phyloP scores from a whole-genome alignment of 2,329 filamentous ascomycete species.

The Akanthomyces dipterigenus region DNA sequence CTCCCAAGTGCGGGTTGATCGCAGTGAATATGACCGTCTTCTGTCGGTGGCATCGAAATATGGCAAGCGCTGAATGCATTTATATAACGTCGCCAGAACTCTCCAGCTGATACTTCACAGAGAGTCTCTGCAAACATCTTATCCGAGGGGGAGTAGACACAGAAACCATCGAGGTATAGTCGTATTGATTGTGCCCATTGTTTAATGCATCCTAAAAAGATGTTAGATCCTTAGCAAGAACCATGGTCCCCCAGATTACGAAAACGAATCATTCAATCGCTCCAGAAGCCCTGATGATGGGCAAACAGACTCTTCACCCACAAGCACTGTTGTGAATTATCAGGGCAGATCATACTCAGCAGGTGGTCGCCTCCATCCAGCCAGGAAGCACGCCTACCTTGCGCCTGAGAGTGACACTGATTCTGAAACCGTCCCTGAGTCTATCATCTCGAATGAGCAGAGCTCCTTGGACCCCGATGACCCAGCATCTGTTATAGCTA shows the following conservation, averaged over 20 bases:
- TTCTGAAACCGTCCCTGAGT: background rate
- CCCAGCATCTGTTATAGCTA: conserved; percentile 1
- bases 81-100: background rate
- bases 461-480: background rate
- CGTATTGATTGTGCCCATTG: conserved; percentile 16
- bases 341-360: background rate
- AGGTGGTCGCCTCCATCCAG: background rate
- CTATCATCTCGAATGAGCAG: background rate
- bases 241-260: background rate
- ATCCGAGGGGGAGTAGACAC: conserved; percentile 41
- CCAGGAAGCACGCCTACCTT: background rate
- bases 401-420: background rate
- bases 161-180: conserved; percentile 36
- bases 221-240: conserved; percentile 5
- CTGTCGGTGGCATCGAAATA: conserved; percentile 6
- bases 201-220: conserved; percentile 7
- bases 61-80: background rate
- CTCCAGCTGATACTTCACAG: conserved; percentile 18
- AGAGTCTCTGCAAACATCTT: conserved; percentile 42
- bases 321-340: conserved; percentile 1
- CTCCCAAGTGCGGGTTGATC: conserved; percentile 5
- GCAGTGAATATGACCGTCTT: conserved; percentile 8
- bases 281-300: background rate
- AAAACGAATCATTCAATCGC: background rate
- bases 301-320: background rate